These are phyloP conservation scores for Xylariaceae sp. DNA, from an alignment of 2,329 filamentous ascomycete species.

Conservation along the genomic window DNA sequence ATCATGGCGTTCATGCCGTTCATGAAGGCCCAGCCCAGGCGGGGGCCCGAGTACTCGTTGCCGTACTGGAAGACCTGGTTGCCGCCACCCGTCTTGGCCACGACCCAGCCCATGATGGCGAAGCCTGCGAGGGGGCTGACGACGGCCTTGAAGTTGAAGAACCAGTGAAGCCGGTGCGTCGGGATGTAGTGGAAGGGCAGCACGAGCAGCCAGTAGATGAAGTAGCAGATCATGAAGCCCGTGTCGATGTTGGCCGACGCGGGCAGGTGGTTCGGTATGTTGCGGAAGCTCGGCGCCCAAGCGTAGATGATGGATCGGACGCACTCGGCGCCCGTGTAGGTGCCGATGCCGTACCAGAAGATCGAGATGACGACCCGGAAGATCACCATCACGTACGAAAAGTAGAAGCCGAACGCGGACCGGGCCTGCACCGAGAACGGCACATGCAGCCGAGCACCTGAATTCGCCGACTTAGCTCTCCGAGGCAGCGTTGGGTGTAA, in stretches of 20 bases:
- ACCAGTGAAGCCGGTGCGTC: conserved; percentile 9
- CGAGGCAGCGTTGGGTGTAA: too few relatives aligned
- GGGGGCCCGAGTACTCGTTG: conserved; percentile 14
- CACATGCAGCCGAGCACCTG: conserved; percentile 18
- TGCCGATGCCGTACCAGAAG: conserved; percentile 27
- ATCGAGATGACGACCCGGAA: conserved; percentile 26
- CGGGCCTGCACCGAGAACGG: conserved; percentile 19
- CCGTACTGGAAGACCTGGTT: conserved; percentile 14
- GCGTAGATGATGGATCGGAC: conserved; percentile 19
- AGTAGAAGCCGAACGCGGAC: conserved; percentile 21
- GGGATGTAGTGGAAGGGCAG: conserved; percentile 6
- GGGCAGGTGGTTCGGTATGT: conserved; percentile 6
- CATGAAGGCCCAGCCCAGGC: conserved; percentile 22
- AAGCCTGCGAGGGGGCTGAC: conserved; percentile 7
- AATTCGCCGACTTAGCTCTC: too few relatives aligned
- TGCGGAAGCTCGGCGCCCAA: conserved; percentile 6
- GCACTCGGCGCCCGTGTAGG: conserved; percentile 22
- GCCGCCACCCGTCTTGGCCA: conserved; percentile 16
- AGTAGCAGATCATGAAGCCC: conserved; percentile 8
- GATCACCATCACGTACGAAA: conserved; percentile 15
- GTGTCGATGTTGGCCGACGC: conserved; percentile 6
- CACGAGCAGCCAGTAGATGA: conserved; percentile 7
- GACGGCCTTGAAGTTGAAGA: conserved; percentile 10
- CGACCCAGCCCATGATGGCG: conserved; percentile 8
- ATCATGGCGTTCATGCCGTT: conserved; percentile 21